Evolutionary conservation across 768 basidiomycete species (phyloP), one percentile per base, ranked within the genome.

Genomic region (Boletus tomentosulus): DNA sequence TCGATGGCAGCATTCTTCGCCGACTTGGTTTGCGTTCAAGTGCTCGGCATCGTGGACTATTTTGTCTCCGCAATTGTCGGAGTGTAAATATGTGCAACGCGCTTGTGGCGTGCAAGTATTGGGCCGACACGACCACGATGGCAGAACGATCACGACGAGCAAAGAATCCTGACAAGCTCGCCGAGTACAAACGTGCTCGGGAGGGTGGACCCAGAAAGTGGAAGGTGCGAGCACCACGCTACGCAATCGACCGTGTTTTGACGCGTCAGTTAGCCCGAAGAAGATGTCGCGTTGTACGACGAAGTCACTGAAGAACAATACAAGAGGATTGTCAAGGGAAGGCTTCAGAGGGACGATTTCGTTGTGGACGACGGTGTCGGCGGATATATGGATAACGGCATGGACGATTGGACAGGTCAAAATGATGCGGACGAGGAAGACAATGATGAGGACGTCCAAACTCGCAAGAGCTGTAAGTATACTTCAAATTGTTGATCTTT

Each of bases 361-460:
- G 91, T 98, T 19, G 86, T 89, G 35, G 97, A 98, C 64, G 97
- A 98, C 73, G 93, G 93, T 27, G 81, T 87, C 0, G 80, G 77
- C 13, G 97, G 92, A 6, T 98, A 99, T 63, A 85, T 87, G 68
- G 97, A 99, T 74, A 92, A 97, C 65, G 97, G 97, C 5, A 86
- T 93, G 85, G 97, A 98, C 54, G 94, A 96, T 64, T 98, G 92
- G 87, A 82, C 80, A 31, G 80, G 78, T 27, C 80, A 75, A 9
- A 76, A 78, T 28, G 76, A 79, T 45, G 77, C 79, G 7, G 80
- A 85, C 13, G 74, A 73, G 9, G 84, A 83, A 49, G 81, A 81
- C 39, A 84, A 83, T 7, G 74, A 72, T 5, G 71, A 73, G 30
- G 55, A 60, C 24, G n/a, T 46, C 6, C 56, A 51, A 6, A 73